phyloP scores from a whole-genome alignment of 345 rosid species.

The Lumnitzera racemosa region DNA sequence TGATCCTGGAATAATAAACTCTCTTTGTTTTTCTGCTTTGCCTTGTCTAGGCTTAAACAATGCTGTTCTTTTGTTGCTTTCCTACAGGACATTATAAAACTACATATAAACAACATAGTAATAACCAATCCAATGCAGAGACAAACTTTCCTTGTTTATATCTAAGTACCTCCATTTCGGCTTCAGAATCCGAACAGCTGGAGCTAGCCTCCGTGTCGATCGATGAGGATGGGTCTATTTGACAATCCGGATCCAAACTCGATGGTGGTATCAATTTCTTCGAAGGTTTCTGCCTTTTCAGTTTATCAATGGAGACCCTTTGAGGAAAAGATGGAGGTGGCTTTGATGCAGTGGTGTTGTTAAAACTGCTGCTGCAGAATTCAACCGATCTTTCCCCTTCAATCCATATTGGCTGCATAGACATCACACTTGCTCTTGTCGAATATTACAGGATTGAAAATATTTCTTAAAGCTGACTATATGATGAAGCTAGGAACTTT shows the following conservation, averaged over 20 bases:
- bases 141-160: conserved; percentile 8
- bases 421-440: neutral
- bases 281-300: conserved; percentile 4
- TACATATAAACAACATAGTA: no score
- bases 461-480: no score
- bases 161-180: conserved; percentile 33
- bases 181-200: conserved; percentile 33
- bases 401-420: conserved; percentile 48
- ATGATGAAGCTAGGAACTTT: no score
- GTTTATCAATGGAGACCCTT: conserved; percentile 25
- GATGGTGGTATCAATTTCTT: conserved; percentile 8
- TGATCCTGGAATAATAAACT: conserved; percentile 25
- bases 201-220: conserved; percentile 11
- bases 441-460: no score
- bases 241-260: conserved; percentile 24
- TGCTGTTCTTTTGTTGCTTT: conserved; percentile 26
- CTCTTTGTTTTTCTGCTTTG: conserved; percentile 24
- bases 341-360: conserved; percentile 3
- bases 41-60: conserved; percentile 19
- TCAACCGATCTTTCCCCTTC: conserved; percentile 37
- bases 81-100: conserved; percentile 28
- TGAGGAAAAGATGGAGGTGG: conserved; percentile 35
- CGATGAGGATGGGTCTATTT: conserved; percentile 16
- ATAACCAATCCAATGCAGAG: no score
- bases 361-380: conserved; percentile 15